Conservation (phyloP, 2,329 filamentous ascomycete species). For the Colletotrichum tropicale region DNA sequence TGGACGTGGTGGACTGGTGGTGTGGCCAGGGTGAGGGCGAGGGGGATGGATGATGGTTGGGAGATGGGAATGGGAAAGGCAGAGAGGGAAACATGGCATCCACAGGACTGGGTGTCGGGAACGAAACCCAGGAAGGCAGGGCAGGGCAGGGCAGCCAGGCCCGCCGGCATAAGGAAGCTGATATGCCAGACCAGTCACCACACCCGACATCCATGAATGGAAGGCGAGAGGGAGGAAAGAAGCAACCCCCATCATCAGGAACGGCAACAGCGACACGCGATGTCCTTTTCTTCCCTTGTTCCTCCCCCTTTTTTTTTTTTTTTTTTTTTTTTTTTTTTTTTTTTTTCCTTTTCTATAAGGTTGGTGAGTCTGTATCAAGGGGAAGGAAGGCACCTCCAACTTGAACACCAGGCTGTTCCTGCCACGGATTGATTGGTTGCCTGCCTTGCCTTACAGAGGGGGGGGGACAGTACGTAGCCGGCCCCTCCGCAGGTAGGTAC, state of each 20-base stretch:
- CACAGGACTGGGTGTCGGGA: not conserved
- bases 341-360: not conserved
- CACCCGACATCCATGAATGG: not conserved
- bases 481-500: not conserved
- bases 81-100: not conserved
- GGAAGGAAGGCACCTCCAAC: not conserved
- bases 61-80: not conserved
- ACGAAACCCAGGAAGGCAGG: not conserved
- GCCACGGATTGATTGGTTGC: not conserved
- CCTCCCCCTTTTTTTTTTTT: not conserved
- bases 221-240: not conserved
- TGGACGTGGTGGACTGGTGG: not conserved
- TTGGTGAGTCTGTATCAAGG: not conserved
- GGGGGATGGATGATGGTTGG: not conserved
- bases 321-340: not conserved
- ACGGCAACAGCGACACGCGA: not conserved
- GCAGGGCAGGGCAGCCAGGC: not conserved
- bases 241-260: not conserved
- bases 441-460: not conserved
- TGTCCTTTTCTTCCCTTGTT: not conserved
- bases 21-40: not conserved
- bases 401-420: not conserved
- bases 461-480: not conserved
- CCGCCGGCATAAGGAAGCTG: not conserved
- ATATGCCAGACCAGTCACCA: not conserved